Base-by-base conservation (phyloP, 2,329 filamentous ascomycete species). In the Zasmidium angulare region DNA sequence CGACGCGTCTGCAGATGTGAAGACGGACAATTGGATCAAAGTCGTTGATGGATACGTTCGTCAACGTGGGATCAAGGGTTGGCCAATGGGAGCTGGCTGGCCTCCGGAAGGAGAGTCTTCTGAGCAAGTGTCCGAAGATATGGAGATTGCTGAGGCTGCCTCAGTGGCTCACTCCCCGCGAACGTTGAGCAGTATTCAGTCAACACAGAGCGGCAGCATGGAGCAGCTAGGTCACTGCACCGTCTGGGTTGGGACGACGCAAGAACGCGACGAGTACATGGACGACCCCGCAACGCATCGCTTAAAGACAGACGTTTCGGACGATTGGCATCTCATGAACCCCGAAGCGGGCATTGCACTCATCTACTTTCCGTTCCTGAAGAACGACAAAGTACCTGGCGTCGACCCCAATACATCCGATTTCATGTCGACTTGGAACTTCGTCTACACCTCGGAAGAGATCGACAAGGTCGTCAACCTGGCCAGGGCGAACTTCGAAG, bases 371-470 rank as follows among this genome's bases (percentile, higher is more conserved):
- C 95, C 95, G 0, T 88, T 97, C 62, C 80, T 98, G 14, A 85
- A 89, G 24, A 98, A 99, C 72, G 83, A 88, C 0, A 88, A 89
- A 61, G 88, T 91, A 0, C 84, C 87, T 0, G 89, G 86, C 47
- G 88, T 98, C n/a, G 89, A 96, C 66, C 95, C 95, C 0, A 86
- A 87, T 22, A 85, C 84, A 1, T 89, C 86, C 55, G 91, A 96
- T 61, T 98, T 92, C 75, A 86, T 98, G 79, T 91, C 87, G 66
- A 99, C 95, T 0, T 99, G 95, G 95, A 99, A 99, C 72, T 98
- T 98, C 72, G 87, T 97, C 26, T 99, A 98, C 74, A 96, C 90
- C 1, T 88, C 92, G 0, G 88, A 95, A 58, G 89, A 99, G 74
- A 87, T 99, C 54, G 93, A 98, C 67, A 84, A 85, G 23, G 91